Base-by-base conservation (phyloP, 208 protist species). In the Leishmania tropica region DNA sequence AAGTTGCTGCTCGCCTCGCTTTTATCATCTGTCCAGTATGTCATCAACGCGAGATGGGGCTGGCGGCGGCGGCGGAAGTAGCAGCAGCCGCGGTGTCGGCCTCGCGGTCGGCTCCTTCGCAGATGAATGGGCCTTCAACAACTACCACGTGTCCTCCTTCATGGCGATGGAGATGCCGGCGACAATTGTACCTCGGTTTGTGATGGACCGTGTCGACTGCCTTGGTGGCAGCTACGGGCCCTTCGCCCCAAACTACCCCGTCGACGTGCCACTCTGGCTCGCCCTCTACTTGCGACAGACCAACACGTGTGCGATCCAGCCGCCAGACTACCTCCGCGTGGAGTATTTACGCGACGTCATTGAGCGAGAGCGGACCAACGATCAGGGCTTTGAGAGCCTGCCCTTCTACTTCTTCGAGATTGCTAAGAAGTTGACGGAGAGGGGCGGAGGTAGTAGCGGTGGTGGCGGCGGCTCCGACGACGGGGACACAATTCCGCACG, bases 371-470 rank as follows among this genome's bases (percentile, higher is more conserved):
- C 82, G 88, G 54, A 77, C 70, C 31, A 94, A 83, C 77, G 92
- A 95, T n/a, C 78, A 84, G 15, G 89, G 83, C n/a, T 98, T 98
- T 80, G 89, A 94, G 78, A 80, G 86, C 8, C 78, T 98, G 37
- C 95, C 93, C 13, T 98, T 96, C 72, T 96, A 95, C 84, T 98
- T 98, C 81, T 98, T 94, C 78, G 95, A 98, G 75, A 80, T 96
- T 13, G 92, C 91, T 1, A 96, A 96, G 80, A 81, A 79, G 81
- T 51, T 81, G 56, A 73, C 79, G 40, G 85, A 87, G 51, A 83
- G 81, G 53, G 85, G 85, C 42, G 89, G 91, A 64, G 65, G 48
- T 8, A 31, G 65, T 6, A 58, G 74, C 51, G 76, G 54, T 7
- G 71, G 71, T 37, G 67, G 73, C 37, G 84, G 81, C 40, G 78